phyloP scores from a whole-genome alignment of 495 filamentous ascomycete genomes.

The Penicillium turbatum region DNA sequence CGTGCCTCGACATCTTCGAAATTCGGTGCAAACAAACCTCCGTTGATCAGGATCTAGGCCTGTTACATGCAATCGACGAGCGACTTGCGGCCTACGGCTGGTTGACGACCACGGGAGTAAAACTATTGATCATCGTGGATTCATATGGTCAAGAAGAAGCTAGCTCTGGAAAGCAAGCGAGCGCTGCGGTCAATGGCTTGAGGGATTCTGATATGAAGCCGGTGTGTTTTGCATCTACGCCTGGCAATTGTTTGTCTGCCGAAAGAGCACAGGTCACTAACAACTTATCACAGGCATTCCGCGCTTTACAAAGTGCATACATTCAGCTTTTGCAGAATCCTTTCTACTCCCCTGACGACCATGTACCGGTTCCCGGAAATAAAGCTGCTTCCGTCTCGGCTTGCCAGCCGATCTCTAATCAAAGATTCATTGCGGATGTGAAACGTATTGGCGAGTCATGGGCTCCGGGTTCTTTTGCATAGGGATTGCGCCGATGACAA shows the following conservation, averaged over 20 bases:
- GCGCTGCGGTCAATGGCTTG: slow-evolving; percentile 50
- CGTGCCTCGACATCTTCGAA: slow-evolving; percentile 90
- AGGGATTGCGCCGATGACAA: neutral
- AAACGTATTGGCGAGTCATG: slow-evolving; percentile 73
- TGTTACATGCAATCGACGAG: slow-evolving; percentile 90
- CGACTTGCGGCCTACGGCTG: slow-evolving; percentile 88
- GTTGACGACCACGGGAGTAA: slow-evolving; percentile 94
- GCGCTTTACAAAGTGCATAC: slow-evolving; percentile 86
- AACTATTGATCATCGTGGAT: slow-evolving; percentile 84
- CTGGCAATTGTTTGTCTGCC: neutral
- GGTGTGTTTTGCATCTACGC: slow-evolving; percentile 41
- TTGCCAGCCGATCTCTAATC: slow-evolving; percentile 70
- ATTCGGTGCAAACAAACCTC: slow-evolving; percentile 63
- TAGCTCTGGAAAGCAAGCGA: slow-evolving; percentile 25
- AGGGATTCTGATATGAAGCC: slow-evolving; percentile 79
- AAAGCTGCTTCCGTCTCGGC: slow-evolving; percentile 27
- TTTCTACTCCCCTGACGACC: slow-evolving; percentile 88
- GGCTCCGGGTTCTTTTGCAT: slow-evolving; percentile 50
- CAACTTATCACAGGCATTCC: slow-evolving; percentile 62
- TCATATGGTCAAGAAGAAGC: slow-evolving; percentile 57
- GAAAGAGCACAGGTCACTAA: slow-evolving; percentile 4
- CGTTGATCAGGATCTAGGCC: slow-evolving; percentile 78
- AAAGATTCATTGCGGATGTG: slow-evolving; percentile 76
- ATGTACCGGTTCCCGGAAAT: slow-evolving; percentile 47
- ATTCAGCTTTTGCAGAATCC: slow-evolving; percentile 87